A percentile compares a stretch with the other conserved stretches of the same genome.
Conservation (phyloP, 164 flowering plant genomes). For the Magnolia officinalis region DNA sequence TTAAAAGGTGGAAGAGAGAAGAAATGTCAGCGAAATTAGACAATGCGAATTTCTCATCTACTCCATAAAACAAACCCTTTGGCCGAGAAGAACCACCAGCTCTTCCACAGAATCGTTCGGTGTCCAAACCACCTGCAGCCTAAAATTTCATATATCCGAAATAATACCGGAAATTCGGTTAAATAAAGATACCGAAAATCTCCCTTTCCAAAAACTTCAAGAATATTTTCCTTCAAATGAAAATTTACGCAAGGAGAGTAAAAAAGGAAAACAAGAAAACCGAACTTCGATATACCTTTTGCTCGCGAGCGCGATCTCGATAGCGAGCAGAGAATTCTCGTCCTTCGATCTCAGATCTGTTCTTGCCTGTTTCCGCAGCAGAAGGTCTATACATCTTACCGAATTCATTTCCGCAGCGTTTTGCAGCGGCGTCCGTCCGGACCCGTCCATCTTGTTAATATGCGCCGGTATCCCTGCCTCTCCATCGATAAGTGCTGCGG, state of each 20-base stretch:
- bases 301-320: conserved; percentile 38
- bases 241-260: neutral
- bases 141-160: conserved; percentile 11
- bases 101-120: conserved; percentile 35
- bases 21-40: too few species aligned
- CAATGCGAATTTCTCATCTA: neutral
- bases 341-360: conserved; percentile 43
- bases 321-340: conserved; percentile 29
- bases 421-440: conserved; percentile 40
- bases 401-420: conserved; percentile 48
- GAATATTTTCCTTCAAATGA: too few species aligned
- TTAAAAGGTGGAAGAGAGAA: too few species aligned
- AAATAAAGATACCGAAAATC: conserved; percentile 1
- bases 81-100: conserved; percentile 30
- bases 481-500: conserved; percentile 39
- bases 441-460: conserved; percentile 31
- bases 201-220: conserved; percentile 3
- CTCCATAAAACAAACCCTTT: conserved; percentile 28
- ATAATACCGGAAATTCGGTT: neutral
- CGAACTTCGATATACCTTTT: neutral
- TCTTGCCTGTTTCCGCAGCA: conserved; percentile 40
- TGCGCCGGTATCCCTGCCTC: conserved; percentile 29
- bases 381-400: conserved; percentile 36
- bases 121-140: conserved; percentile 44
- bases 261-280: conserved; percentile 1